Base-by-base conservation (phyloP, 768 basidiomycete species). In the Obba rivulosa region DNA sequence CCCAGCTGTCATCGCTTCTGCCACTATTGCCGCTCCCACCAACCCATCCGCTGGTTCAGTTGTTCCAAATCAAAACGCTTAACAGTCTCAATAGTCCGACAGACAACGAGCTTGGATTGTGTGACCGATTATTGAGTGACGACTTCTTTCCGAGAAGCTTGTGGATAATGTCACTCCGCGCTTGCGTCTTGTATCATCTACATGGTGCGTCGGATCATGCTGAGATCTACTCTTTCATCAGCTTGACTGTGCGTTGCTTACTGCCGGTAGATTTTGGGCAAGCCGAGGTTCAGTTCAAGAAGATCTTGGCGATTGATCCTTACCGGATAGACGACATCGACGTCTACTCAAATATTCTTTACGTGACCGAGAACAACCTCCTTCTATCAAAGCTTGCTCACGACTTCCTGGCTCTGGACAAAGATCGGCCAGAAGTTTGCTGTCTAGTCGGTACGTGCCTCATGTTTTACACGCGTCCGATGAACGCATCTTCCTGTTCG, bases 371-470 rank as follows among this genome's bases (percentile, higher is more conserved):
- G 59, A 91, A 90, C 58, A 79, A 81, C 39, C 70, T 89, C 28
- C 94, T 95, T 60, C 71, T 99, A 37, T 93, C 93, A 17, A 83
- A 83, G 63, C 75, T 98, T 34, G 96, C 95, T 8, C 92, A 93
- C 54, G 86, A 94, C 55, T 95, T 93, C 65, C 76, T 92, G 40
- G 77, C 82, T 22, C 70, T 95, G 25, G 93, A 98, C 58, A 86
- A 91, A 66, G 89, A 95, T 68, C 77, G 95, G 23, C 95, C 96
- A 22, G 96, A 99, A 71, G 85, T 95, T 3, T 97, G 95, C 63
- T 95, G 92, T 64, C 74, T 98, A 46, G 87, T 98, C 48, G 96
- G 95, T 93, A 58, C 52, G 87, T 66, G 20, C 20, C 25, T 34
- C 16, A 28, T 45, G 14, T 18, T 28, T 9, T 14, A 16, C 43